Conservation (phyloP, 306 rosid genomes). For the Carpinus fangiana region DNA sequence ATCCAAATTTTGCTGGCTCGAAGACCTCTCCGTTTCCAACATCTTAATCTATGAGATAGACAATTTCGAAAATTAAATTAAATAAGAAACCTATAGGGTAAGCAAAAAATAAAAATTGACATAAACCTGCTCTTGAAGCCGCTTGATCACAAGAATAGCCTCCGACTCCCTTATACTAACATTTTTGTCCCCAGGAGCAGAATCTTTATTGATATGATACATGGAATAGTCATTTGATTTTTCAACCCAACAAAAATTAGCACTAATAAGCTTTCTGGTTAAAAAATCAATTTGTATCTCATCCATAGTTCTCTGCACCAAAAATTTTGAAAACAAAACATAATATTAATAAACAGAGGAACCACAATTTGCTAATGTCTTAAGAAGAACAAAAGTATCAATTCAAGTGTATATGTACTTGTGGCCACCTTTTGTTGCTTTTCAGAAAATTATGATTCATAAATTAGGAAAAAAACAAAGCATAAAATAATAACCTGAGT, state of each 20-base stretch:
- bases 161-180: slow-evolving; percentile 56
- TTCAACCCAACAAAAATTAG: slow-evolving; percentile 30
- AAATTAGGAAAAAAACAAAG: slow-evolving; percentile 4
- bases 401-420: not conserved
- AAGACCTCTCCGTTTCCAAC: slow-evolving; percentile 75
- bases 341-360: not conserved
- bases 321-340: slow-evolving; percentile 11
- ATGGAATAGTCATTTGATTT: slow-evolving; percentile 31
- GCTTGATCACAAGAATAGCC: slow-evolving; percentile 72
- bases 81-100: not conserved
- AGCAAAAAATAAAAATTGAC: not conserved
- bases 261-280: slow-evolving; percentile 54
- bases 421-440: not conserved
- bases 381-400: not conserved
- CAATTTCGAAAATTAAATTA: slow-evolving; percentile 11
- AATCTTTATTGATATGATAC: slow-evolving; percentile 29
- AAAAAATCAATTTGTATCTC: slow-evolving; percentile 69
- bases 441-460: not conserved
- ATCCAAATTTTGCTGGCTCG: slow-evolving; percentile 76
- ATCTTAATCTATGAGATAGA: slow-evolving; percentile 59
- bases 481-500: slow-evolving; percentile 54
- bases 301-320: slow-evolving; percentile 62
- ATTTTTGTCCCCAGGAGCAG: slow-evolving; percentile 47
- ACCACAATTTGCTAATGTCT: not conserved
- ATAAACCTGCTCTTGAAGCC: slow-evolving; percentile 84